Evolutionary conservation across 140 eudicot genomes (phyloP).

Genomic region (Oenanthe javanica): DNA sequence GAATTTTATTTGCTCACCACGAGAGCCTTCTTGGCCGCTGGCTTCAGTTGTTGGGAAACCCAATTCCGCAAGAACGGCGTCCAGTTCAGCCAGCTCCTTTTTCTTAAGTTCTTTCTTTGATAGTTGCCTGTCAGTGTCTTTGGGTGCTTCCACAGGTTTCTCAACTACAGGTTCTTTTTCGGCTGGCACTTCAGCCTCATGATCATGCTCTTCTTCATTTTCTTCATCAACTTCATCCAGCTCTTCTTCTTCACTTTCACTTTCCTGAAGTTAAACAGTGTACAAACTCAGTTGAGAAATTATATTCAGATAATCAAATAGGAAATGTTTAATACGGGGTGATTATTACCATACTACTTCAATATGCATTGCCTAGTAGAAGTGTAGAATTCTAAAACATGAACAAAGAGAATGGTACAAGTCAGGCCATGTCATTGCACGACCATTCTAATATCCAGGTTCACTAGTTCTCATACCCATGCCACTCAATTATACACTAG

Average conservation of each 20-base stretch:
- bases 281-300: neutral
- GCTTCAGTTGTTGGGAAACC: constrained; percentile 39
- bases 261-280: constrained; percentile 40
- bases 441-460: too few species aligned
- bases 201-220: constrained; percentile 68
- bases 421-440: too few species aligned
- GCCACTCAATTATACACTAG: too few species aligned
- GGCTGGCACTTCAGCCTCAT: constrained; percentile 49
- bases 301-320: neutral
- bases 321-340: too few species aligned
- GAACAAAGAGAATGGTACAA: neutral
- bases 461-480: too few species aligned
- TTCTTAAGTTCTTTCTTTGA: constrained; percentile 88
- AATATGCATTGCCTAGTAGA: neutral
- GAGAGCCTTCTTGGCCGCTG: constrained; percentile 34
- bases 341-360: neutral
- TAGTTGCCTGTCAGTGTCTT: constrained; percentile 83
- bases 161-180: constrained; percentile 40
- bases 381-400: neutral
- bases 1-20: constrained; percentile 24
- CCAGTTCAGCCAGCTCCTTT: constrained; percentile 93
- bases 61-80: constrained; percentile 77
- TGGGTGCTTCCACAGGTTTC: constrained; percentile 63
- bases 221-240: constrained; percentile 76
- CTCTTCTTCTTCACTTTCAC: constrained; percentile 87